Conservation (phyloP, 2,329 filamentous ascomycete genomes). For the Neopestalotiopsis sp. region DNA sequence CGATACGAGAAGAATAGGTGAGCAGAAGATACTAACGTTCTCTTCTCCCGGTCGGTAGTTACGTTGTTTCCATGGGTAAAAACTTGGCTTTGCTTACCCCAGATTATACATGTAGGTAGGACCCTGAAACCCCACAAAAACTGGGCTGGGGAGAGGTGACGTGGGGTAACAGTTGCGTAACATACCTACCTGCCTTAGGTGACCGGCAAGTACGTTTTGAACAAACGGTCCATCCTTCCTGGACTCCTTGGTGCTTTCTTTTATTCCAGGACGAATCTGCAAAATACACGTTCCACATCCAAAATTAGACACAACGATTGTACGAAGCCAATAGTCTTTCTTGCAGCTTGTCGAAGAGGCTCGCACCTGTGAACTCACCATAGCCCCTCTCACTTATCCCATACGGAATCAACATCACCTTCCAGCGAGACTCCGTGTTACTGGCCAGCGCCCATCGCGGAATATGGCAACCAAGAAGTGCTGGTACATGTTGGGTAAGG, state of each 20-base stretch:
- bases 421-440: background rate
- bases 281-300: no score
- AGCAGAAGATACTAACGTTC: background rate
- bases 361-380: background rate
- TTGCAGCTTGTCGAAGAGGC: background rate
- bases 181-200: background rate
- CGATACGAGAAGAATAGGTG: background rate
- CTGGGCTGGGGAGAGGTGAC: background rate
- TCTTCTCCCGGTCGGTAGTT: background rate
- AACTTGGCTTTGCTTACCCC: background rate
- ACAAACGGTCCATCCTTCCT: background rate
- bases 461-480: constrained; percentile 10
- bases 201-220: background rate
- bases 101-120: background rate
- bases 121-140: constrained; percentile 6
- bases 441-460: background rate
- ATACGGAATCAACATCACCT: background rate
- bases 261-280: no score
- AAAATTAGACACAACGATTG: no score
- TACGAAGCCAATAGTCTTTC: no score
- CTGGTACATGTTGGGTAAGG: constrained; percentile 19
- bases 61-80: background rate
- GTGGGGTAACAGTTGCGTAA: constrained; percentile 2
- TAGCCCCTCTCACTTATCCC: background rate
- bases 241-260: no score